Conservation (phyloP, 257 asterid species). For the Prunella vulgaris region DNA sequence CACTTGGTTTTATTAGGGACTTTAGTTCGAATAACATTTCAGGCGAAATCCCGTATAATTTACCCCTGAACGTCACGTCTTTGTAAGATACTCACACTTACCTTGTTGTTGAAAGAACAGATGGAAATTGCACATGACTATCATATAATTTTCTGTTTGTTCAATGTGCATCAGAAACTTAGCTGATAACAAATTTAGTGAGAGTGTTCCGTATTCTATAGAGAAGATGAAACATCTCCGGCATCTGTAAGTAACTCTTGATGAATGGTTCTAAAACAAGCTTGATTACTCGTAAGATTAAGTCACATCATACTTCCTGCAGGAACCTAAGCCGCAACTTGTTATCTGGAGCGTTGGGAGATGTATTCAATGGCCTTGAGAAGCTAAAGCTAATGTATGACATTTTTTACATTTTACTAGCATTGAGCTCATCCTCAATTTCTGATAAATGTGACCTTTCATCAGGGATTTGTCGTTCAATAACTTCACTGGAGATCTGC, state of each 20-base stretch:
- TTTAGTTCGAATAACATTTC: conserved; percentile 65
- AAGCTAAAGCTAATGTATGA: conserved; percentile 64
- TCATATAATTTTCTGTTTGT: neutral
- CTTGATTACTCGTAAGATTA: conserved; percentile 1
- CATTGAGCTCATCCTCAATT: neutral
- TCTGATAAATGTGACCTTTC: conserved; percentile 16
- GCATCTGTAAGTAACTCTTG: conserved; percentile 57
- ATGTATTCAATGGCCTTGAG: conserved; percentile 61
- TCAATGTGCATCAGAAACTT: conserved; percentile 54
- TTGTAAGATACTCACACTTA: conserved; percentile 49
- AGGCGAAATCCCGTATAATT: conserved; percentile 58
- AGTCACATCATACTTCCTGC: conserved; percentile 16
- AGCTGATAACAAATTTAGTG: conserved; percentile 58
- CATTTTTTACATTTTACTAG: neutral
- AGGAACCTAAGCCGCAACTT: conserved; percentile 83
- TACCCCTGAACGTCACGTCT: conserved; percentile 66
- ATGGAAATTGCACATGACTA: conserved; percentile 4
- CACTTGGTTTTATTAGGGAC: conserved; percentile 45
- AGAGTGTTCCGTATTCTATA: conserved; percentile 60
- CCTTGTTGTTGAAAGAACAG: conserved; percentile 6
- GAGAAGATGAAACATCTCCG: conserved; percentile 58
- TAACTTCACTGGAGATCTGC: conserved; percentile 82
- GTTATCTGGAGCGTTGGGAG: conserved; percentile 66
- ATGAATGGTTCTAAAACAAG: neutral
- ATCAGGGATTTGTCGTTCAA: conserved; percentile 87